Percentiles rank a stretch among this genome's conserved stretches.
phyloP scores from a whole-genome alignment of 2,329 filamentous ascomycete genomes.

The Decorospora gaudefroyi region DNA sequence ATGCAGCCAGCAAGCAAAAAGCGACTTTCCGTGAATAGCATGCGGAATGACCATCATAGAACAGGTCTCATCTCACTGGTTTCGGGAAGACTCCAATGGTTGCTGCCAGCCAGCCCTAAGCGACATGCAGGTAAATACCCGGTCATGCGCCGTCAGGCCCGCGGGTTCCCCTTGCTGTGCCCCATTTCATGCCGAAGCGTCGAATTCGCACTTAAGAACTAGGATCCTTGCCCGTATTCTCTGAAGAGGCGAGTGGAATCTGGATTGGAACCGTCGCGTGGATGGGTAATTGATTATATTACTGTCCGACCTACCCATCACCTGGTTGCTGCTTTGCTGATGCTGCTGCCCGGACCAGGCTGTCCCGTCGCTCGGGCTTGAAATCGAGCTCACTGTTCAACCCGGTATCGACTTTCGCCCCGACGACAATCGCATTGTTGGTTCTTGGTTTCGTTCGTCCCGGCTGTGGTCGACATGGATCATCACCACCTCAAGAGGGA shows the following conservation, averaged over 20 bases:
- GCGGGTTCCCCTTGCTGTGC: slow-evolving; percentile 10
- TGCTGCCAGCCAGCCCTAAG: neutral
- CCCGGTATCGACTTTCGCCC: neutral
- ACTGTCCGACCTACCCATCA: slow-evolving; percentile 3
- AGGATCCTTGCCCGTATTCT: slow-evolving; percentile 2
- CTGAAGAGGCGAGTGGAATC: slow-evolving; percentile 2
- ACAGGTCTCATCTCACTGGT: slow-evolving; percentile 6
- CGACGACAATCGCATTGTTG: neutral
- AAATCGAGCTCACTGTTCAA: slow-evolving; percentile 7
- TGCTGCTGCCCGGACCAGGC: slow-evolving; percentile 6
- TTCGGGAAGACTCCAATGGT: neutral
- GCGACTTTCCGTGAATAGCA: neutral
- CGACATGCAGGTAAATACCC: slow-evolving; percentile 16
- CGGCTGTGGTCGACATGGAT: slow-evolving; percentile 14
- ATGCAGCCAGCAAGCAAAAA: slow-evolving; percentile 7
- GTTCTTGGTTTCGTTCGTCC: neutral
- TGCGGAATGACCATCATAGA: neutral
- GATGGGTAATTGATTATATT: slow-evolving; percentile 14
- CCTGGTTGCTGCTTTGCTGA: slow-evolving; percentile 3
- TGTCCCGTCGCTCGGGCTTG: slow-evolving; percentile 6
- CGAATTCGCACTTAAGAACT: slow-evolving; percentile 9
- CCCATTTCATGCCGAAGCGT: slow-evolving; percentile 5
- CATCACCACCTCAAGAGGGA: slow-evolving; percentile 17
- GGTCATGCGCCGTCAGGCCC: slow-evolving; percentile 13
- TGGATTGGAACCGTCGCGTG: slow-evolving; percentile 8